Evolutionary conservation across 441 rosid genomes (phyloP).

Genomic region (Gossypium davidsonii): DNA sequence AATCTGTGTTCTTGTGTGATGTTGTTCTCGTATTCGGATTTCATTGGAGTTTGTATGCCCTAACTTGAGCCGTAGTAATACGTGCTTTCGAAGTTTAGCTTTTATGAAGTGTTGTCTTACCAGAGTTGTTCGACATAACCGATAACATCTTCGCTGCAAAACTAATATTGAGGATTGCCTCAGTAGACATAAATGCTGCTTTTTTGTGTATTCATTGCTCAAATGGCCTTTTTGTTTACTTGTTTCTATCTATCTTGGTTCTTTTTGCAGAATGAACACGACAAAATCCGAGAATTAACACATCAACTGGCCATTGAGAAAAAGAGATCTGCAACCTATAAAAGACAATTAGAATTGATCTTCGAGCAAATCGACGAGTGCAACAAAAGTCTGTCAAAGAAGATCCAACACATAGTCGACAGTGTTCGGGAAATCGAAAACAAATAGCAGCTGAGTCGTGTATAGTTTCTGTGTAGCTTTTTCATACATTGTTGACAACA

Average conservation of each 20-base stretch:
- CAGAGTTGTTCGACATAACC: neutral
- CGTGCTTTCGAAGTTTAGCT: neutral
- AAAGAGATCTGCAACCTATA: slow-evolving; percentile 79
- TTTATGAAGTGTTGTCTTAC: neutral
- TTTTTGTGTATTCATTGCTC: neutral
- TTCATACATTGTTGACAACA: neutral
- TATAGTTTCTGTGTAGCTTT: slow-evolving; percentile 29
- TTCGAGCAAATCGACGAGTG: slow-evolving; percentile 88
- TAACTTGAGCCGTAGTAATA: neutral
- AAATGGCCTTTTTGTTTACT: neutral
- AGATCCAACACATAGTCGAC: slow-evolving; percentile 71
- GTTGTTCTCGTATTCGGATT: neutral
- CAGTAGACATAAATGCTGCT: neutral
- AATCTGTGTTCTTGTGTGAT: neutral
- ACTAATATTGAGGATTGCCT: neutral
- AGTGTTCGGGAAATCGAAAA: slow-evolving; percentile 64
- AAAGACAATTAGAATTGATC: slow-evolving; percentile 79
- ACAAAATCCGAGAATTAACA: slow-evolving; percentile 74
- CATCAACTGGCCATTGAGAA: slow-evolving; percentile 88
- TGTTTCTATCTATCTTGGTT: neutral
- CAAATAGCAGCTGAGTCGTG: slow-evolving; percentile 42
- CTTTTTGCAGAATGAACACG: slow-evolving; percentile 70
- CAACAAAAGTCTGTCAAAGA: slow-evolving; percentile 70
- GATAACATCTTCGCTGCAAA: neutral
- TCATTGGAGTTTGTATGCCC: neutral